phyloP scores from a whole-genome alignment of 2,329 filamentous ascomycete genomes.

The Nothophoma quercina region DNA sequence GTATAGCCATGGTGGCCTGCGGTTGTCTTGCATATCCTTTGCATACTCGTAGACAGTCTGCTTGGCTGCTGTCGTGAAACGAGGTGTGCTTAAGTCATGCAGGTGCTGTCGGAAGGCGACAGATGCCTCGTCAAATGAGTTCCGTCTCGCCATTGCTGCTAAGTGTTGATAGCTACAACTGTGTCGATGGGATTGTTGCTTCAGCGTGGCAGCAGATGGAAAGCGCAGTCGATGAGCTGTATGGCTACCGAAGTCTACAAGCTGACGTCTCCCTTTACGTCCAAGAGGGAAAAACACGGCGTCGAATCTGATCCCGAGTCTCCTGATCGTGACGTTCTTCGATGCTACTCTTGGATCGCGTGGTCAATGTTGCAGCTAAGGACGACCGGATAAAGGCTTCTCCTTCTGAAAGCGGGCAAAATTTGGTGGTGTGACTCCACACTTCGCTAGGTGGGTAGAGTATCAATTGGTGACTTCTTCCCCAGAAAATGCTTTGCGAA shows the following conservation, averaged over 20 bases:
- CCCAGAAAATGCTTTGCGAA: conserved; percentile 8
- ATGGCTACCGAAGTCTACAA: not conserved
- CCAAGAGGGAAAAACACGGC: not conserved
- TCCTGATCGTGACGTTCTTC: not conserved
- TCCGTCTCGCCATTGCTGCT: conserved; percentile 26
- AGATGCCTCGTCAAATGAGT: conserved; percentile 37
- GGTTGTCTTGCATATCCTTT: conserved; percentile 64
- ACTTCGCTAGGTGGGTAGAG: not conserved
- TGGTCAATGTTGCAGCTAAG: not conserved
- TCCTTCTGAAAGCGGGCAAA: not conserved
- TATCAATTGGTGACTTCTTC: conserved; percentile 2
- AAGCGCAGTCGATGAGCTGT: not conserved
- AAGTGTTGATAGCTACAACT: not conserved
- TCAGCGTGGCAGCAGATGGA: not conserved
- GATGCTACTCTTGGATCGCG: not conserved
- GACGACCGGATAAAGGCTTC: not conserved
- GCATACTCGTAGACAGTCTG: conserved; percentile 71
- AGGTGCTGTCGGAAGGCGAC: conserved; percentile 64
- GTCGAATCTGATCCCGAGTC: not conserved
- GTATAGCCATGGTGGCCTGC: conserved; percentile 69
- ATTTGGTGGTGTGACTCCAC: not conserved
- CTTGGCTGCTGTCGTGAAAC: conserved; percentile 69
- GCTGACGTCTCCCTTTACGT: not conserved
- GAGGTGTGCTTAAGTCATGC: conserved; percentile 66
- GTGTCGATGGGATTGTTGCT: not conserved